phyloP scores from a whole-genome alignment of 352 stramenopile species.

The Phytophthora macrochlamydospora region DNA sequence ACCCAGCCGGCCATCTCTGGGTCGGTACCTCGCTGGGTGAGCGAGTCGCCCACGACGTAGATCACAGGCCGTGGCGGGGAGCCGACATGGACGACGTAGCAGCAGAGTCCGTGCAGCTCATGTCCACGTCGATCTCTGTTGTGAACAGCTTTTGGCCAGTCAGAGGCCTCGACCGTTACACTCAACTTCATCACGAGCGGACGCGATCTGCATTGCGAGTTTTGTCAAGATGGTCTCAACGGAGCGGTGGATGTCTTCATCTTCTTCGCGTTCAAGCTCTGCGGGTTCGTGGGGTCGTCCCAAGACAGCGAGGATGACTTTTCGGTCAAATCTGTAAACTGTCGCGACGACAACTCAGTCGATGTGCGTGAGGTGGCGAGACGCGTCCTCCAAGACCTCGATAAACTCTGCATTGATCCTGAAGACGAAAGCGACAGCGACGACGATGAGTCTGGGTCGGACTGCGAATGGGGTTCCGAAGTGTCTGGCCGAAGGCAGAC shows the following conservation, averaged over 20 bases:
- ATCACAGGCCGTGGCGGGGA: conserved; percentile 35
- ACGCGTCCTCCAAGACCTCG: conserved; percentile 54
- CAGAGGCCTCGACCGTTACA: conserved; percentile 23
- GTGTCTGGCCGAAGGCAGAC: conserved; percentile 2
- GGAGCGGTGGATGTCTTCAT: conserved; percentile 5
- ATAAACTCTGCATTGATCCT: conserved; percentile 47
- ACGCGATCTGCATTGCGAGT: not conserved
- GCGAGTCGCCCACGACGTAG: conserved; percentile 52
- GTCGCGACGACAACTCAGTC: not conserved
- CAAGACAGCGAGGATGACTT: not conserved
- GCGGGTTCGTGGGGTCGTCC: not conserved
- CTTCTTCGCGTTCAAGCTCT: conserved; percentile 16
- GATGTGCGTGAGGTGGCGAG: conserved; percentile 32
- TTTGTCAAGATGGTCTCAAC: conserved; percentile 23
- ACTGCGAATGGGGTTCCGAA: conserved; percentile 13
- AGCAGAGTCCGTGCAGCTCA: conserved; percentile 21
- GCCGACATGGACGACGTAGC: not conserved
- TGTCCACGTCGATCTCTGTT: not conserved
- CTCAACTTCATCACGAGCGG: conserved; percentile 25
- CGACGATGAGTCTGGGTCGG: conserved; percentile 10
- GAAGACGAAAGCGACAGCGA: conserved; percentile 11
- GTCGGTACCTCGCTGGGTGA: conserved; percentile 51
- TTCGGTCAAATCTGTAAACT: no score
- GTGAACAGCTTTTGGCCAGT: not conserved
- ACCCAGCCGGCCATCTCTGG: conserved; percentile 41